Conservation (phyloP, 352 stramenopile genomes). For the Pythium volutum region DNA sequence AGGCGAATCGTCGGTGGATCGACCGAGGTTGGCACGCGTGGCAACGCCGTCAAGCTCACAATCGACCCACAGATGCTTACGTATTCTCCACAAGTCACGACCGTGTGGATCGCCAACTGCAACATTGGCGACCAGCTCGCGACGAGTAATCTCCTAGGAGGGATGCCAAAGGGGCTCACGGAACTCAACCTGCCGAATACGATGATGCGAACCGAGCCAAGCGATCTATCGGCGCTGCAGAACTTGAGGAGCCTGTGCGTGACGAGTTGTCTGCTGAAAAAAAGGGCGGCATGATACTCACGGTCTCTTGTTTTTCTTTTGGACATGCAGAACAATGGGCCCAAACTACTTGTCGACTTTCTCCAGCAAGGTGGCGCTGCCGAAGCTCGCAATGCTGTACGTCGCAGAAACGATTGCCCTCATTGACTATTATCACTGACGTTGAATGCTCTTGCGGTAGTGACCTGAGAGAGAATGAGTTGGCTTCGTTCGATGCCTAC, state of each 20-base stretch:
- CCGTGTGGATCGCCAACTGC: neutral
- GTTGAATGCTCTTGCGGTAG: neutral
- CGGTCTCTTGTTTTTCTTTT: neutral
- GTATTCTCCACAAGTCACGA: neutral
- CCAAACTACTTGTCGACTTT: constrained; percentile 1
- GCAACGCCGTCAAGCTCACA: neutral
- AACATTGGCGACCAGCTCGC: constrained; percentile 1
- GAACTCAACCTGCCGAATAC: constrained; percentile 1
- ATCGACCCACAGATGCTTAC: neutral
- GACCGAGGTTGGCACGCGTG: neutral
- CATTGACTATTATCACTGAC: too few species aligned
- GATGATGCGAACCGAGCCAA: neutral
- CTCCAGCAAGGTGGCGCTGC: neutral
- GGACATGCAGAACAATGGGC: neutral
- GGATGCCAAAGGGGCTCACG: neutral
- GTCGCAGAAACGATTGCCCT: neutral
- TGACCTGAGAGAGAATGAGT: neutral
- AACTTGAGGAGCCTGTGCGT: neutral
- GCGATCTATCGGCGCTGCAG: neutral
- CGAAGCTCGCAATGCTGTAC: neutral
- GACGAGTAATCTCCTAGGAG: neutral
- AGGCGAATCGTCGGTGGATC: neutral
- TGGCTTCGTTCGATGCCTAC: neutral
- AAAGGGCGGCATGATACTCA: too few species aligned
- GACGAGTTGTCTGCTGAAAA: too few species aligned